Percentiles rank a stretch among this genome's conserved stretches.
Conservation (phyloP, 805 yeast species). For the Candida awuae region DNA sequence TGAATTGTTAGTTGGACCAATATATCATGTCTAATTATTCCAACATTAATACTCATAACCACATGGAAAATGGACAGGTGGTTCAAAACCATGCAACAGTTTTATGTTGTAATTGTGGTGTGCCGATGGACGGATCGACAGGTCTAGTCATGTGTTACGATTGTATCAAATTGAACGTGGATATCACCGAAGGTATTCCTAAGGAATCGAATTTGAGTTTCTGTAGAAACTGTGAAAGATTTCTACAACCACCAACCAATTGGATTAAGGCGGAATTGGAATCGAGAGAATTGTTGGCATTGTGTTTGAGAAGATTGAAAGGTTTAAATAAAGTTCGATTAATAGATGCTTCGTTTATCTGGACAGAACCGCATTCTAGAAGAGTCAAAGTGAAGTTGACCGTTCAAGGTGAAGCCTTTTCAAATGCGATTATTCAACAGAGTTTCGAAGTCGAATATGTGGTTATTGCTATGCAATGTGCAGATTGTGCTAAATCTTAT, state of each 20-base stretch:
- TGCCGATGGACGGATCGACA: slow-evolving; percentile 91
- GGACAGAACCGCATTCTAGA: slow-evolving; percentile 99
- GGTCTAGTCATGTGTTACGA: slow-evolving; percentile 96
- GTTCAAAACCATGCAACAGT: slow-evolving; percentile 56
- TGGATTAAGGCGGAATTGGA: slow-evolving; percentile 91
- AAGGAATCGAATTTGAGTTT: slow-evolving; percentile 89
- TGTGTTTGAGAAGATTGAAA: slow-evolving; percentile 79
- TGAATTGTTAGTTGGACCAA: too few species aligned
- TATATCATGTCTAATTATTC: slow-evolving; percentile 49
- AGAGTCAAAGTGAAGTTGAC: slow-evolving; percentile 86
- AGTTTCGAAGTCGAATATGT: slow-evolving; percentile 89
- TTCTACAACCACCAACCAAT: slow-evolving; percentile 87
- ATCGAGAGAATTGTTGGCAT: slow-evolving; percentile 84
- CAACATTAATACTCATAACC: slow-evolving; percentile 31
- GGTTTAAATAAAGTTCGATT: slow-evolving; percentile 82
- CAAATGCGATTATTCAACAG: slow-evolving; percentile 87
- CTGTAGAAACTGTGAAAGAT: slow-evolving; percentile 96
- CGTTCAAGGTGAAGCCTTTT: slow-evolving; percentile 94
- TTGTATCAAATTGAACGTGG: slow-evolving; percentile 89
- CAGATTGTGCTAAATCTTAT: slow-evolving; percentile 96
- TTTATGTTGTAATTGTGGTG: slow-evolving; percentile 97
- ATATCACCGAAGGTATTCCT: slow-evolving; percentile 89
- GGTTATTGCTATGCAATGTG: slow-evolving; percentile 93
- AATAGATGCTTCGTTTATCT: slow-evolving; percentile 87
- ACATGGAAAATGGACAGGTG: slow-evolving; percentile 14